phyloP scores from a whole-genome alignment of 768 basidiomycete species.

The Hygrophoropsis aurantiaca region DNA sequence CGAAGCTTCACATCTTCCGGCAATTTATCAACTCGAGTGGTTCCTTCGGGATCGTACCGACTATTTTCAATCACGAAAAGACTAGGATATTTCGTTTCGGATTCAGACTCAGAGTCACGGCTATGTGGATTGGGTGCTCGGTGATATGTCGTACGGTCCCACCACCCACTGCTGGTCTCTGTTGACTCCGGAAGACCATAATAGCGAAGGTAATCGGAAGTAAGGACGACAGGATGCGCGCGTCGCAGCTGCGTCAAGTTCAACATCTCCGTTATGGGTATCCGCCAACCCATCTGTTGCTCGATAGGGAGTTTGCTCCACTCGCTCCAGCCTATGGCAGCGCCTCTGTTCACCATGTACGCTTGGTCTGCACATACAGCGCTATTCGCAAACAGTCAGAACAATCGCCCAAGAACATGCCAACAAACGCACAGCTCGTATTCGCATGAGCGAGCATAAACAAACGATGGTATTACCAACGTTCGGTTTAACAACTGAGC shows the following conservation, averaged over 20 bases:
- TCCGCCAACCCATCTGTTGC: conserved; percentile 30
- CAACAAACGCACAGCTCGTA: conserved; percentile 31
- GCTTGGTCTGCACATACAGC: conserved; percentile 38
- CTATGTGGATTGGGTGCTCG: conserved; percentile 11
- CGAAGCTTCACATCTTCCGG: conserved; percentile 23
- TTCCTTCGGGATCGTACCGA: conserved; percentile 36
- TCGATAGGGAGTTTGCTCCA: conserved; percentile 38
- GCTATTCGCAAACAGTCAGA: conserved; percentile 12
- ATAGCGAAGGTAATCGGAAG: conserved; percentile 40
- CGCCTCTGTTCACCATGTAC: conserved; percentile 41
- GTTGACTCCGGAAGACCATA: conserved; percentile 26
- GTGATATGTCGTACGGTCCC: conserved; percentile 32
- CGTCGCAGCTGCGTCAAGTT: conserved; percentile 38
- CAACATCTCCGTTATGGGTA: conserved; percentile 37
- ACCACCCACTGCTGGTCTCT: conserved; percentile 39
- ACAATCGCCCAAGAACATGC: background rate
- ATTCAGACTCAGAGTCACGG: conserved; percentile 12
- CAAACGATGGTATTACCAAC: conserved; percentile 39
- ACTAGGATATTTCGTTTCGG: conserved; percentile 9
- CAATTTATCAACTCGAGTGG: conserved; percentile 37
- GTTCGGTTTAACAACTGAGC: conserved; percentile 39
- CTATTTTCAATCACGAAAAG: conserved; percentile 38
- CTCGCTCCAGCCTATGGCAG: conserved; percentile 36
- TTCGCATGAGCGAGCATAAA: conserved; percentile 44
- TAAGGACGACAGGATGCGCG: conserved; percentile 33